phyloP scores from a whole-genome alignment of 805 yeast species.

The Candida berthetii region DNA sequence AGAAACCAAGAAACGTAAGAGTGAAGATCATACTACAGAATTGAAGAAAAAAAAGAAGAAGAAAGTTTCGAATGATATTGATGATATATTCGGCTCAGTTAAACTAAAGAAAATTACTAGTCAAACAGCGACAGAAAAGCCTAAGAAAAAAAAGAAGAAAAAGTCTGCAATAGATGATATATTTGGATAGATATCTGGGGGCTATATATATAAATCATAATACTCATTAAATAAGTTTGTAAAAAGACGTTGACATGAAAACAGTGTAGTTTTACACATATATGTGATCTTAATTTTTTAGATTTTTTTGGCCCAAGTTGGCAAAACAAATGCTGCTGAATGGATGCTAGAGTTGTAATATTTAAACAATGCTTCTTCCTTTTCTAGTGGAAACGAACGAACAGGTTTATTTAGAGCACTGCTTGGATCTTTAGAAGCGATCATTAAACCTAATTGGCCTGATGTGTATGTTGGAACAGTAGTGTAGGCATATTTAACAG shows the following conservation, averaged over 20 bases:
- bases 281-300: background rate
- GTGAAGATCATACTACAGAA: background rate
- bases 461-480: slow-evolving; percentile 86
- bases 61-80: slow-evolving; percentile 7
- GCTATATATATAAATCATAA: background rate
- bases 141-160: slow-evolving; percentile 38
- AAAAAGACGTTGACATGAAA: background rate
- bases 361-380: slow-evolving; percentile 44
- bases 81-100: slow-evolving; percentile 1
- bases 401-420: slow-evolving; percentile 44
- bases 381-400: slow-evolving; percentile 35
- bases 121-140: slow-evolving; percentile 12
- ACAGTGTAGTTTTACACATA: background rate
- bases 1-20: slow-evolving; percentile 5
- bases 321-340: slow-evolving; percentile 67
- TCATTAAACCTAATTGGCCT: slow-evolving; percentile 78
- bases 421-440: slow-evolving; percentile 53
- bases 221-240: background rate
- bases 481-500: slow-evolving; percentile 65
- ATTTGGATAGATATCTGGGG: slow-evolving; percentile 52
- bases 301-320: slow-evolving; percentile 63
- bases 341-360: slow-evolving; percentile 69
- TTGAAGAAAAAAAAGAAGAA: slow-evolving; percentile 1
- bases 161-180: slow-evolving; percentile 68
- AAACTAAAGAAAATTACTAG: background rate